phyloP scores from a whole-genome alignment of 129 eudicot genomes.

The Pseudognaphalium luteoalbum region DNA sequence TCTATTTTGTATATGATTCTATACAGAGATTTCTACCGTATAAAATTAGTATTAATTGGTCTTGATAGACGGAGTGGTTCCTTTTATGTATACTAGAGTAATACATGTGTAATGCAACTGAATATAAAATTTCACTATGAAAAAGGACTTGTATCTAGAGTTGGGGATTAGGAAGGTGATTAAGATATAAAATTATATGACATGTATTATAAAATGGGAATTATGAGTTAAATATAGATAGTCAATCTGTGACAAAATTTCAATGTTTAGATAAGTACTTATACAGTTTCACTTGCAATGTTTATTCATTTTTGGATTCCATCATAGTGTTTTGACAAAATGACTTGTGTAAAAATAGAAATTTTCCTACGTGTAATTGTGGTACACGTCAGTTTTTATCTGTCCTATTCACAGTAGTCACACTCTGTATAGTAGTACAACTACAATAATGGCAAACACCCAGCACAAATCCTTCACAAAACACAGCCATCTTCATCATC shows the following conservation, averaged over 20 bases:
- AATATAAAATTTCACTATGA: too few relatives aligned
- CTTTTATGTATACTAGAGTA: neutral
- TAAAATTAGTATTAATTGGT: too few relatives aligned
- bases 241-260: too few relatives aligned
- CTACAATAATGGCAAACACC: constrained; percentile 14
- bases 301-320: neutral
- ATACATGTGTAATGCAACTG: too few relatives aligned
- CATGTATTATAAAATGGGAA: too few relatives aligned
- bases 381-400: neutral
- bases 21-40: too few relatives aligned
- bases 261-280: neutral
- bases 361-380: constrained; percentile 19
- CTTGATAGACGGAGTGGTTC: neutral
- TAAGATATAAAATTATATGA: too few relatives aligned
- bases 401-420: constrained; percentile 14
- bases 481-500: neutral
- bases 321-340: neutral
- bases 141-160: too few relatives aligned
- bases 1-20: too few relatives aligned
- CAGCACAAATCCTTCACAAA: neutral
- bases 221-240: too few relatives aligned
- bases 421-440: neutral
- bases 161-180: too few relatives aligned
- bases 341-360: neutral
- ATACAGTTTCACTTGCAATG: neutral